A percentile compares a stretch with the other conserved stretches of the same genome.
phyloP scores from a whole-genome alignment of 371 early-diverging fungal species.

The Saksenaea vasiformis region DNA sequence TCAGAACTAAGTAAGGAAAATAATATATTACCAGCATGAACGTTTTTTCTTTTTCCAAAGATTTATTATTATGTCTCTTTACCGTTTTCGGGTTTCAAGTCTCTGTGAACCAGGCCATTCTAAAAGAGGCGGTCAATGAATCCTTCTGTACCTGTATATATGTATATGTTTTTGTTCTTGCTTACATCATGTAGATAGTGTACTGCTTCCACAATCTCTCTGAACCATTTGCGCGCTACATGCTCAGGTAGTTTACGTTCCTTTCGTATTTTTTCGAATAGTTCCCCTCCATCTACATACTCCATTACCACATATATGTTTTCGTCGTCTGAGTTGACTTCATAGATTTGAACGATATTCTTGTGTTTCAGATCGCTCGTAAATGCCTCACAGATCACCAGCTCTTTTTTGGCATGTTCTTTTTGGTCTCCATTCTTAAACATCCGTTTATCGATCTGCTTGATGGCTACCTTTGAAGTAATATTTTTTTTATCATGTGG shows the following conservation, averaged over 20 bases:
- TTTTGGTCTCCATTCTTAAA: conserved; percentile 56
- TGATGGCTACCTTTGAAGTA: conserved; percentile 67
- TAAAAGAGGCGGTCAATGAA: conserved; percentile 45
- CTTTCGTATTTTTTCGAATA: conserved; percentile 93
- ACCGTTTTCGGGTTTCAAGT: conserved; percentile 88
- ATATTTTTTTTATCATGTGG: background rate
- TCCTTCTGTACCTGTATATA: background rate
- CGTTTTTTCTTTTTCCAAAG: no score
- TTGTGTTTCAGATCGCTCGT: conserved; percentile 76
- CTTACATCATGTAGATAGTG: conserved; percentile 83
- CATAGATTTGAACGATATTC: conserved; percentile 84
- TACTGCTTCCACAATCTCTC: conserved; percentile 95
- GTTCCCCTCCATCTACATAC: conserved; percentile 94
- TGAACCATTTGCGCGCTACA: conserved; percentile 88
- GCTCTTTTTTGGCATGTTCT: conserved; percentile 57
- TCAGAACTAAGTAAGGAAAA: conserved; percentile 49
- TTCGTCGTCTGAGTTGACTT: conserved; percentile 83
- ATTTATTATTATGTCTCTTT: no score
- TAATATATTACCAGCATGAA: no score
- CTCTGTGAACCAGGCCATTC: conserved; percentile 84
- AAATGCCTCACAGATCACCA: conserved; percentile 65
- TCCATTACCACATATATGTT: conserved; percentile 94
- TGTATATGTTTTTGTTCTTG: conserved; percentile 18
- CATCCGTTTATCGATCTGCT: conserved; percentile 58
- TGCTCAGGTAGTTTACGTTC: conserved; percentile 81